Evolutionary conservation across 371 early-diverging fungal genomes (phyloP), one percentile per base, ranked within the genome.

Genomic region (Syncephalastrum contaminatum): DNA sequence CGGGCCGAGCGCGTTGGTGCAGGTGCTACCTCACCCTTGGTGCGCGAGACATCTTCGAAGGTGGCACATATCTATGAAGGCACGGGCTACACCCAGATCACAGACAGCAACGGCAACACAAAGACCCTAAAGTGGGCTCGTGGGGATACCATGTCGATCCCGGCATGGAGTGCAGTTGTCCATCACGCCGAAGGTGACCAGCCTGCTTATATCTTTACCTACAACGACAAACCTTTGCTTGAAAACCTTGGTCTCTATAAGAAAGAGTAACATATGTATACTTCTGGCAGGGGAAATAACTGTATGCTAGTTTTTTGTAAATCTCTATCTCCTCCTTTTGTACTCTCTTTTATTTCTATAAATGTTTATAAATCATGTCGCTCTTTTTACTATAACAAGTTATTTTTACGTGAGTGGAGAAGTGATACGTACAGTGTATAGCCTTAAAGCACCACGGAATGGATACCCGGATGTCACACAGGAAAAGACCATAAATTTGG

Each of bases 21-120:
- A 5, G 43, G 44, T 21, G 25, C 58, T 19, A 25, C 46, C 12
- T 63, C 64, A 0, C 52, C 64, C 36, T 18, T 20, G 20, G 27
- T 51, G 21, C 59, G 55, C 8, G 59, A 63, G 43, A 63, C 64
- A 15, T 55, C 55, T 43, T 63, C 64, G 8, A 54, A 54, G 39
- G 56, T 63, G 16, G 43, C 54, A 43, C 64, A 63, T 42, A 52
- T 63, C 2, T 63, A 63, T 46, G 48, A 51, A 6, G 64, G 64
- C 22, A 44, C 54, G 36, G 64, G 64, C 8, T 59, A 55, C 22
- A 54, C 45, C 22, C 55, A 59, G 27, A 19, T 63, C 4, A 48
- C 20, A 4, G 59, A 63, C 25, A 53, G 20, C 24, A 63, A 63
- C 40, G 64, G 59, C n/a, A 51, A 54, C 55, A 59, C 43, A 15